Conservation (phyloP, 2,329 filamentous ascomycete species). For the Colletotrichum salicis region DNA sequence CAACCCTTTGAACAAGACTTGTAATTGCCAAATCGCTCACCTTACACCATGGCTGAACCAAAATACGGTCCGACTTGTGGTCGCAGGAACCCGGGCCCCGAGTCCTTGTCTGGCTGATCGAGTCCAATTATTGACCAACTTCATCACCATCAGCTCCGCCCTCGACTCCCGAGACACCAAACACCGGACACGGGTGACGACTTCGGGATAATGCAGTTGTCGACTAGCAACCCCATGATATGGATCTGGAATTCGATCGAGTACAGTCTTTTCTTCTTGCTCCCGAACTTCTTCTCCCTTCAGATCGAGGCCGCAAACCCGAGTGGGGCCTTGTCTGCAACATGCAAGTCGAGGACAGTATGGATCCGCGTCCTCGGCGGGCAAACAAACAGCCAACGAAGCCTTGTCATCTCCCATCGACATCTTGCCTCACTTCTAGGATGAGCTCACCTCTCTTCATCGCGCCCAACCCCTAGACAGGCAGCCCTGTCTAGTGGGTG, state of each 20-base stretch:
- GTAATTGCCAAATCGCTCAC: not conserved
- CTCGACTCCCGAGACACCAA: constrained; percentile 34
- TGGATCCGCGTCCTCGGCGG: not conserved
- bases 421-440: not conserved
- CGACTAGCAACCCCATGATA: constrained; percentile 28
- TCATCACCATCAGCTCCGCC: constrained; percentile 11
- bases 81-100: constrained; percentile 6
- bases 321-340: not conserved
- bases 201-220: constrained; percentile 29
- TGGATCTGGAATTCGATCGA: constrained; percentile 16
- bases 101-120: not conserved
- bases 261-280: not conserved
- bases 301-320: not conserved
- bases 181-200: constrained; percentile 22
- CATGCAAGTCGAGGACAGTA: not conserved
- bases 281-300: not conserved
- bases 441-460: constrained; percentile 23
- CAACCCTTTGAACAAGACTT: not conserved
- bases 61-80: constrained; percentile 13
- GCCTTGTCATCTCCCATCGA: not conserved
- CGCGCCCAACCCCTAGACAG: constrained; percentile 8
- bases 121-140: not conserved
- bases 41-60: not conserved
- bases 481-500: constrained; percentile 12
- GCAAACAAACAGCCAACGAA: not conserved